Conservation (phyloP, 495 filamentous ascomycete genomes). For the Staphylotrichum longicolle region DNA sequence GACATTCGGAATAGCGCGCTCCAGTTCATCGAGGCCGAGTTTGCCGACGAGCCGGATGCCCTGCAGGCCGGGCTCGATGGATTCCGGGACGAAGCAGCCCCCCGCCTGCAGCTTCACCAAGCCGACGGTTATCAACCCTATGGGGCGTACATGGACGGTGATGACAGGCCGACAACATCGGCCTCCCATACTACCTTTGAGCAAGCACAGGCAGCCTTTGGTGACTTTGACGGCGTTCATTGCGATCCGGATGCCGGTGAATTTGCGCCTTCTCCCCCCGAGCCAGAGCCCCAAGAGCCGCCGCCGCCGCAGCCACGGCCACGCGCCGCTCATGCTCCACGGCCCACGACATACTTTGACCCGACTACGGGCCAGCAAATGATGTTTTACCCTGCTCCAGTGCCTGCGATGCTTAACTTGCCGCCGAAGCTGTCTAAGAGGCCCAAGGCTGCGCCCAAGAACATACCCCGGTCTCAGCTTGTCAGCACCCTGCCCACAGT, state of each 20-base stretch:
- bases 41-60: constrained; percentile 22
- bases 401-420: constrained; percentile 88
- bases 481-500: constrained; percentile 46
- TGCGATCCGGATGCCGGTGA: constrained; percentile 54
- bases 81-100: constrained; percentile 13
- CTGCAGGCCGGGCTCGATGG: constrained; percentile 22
- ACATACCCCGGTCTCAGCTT: constrained; percentile 67
- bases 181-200: constrained; percentile 68
- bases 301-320: constrained; percentile 27
- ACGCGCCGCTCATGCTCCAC: constrained; percentile 16
- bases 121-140: constrained; percentile 28
- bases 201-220: constrained; percentile 70
- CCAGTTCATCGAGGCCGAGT: constrained; percentile 34
- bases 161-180: constrained; percentile 43
- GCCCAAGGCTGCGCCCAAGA: constrained; percentile 55
- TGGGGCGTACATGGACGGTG: constrained; percentile 7
- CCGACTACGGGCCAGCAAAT: constrained; percentile 69
- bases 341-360: constrained; percentile 61
- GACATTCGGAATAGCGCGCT: constrained; percentile 37
- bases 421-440: constrained; percentile 82
- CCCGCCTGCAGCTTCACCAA: constrained; percentile 35
- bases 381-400: constrained; percentile 93
- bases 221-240: constrained; percentile 93
- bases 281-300: constrained; percentile 15
- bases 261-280: constrained; percentile 26